Base-by-base conservation (phyloP, 331 rosid genomes). In the Ulmus americana region DNA sequence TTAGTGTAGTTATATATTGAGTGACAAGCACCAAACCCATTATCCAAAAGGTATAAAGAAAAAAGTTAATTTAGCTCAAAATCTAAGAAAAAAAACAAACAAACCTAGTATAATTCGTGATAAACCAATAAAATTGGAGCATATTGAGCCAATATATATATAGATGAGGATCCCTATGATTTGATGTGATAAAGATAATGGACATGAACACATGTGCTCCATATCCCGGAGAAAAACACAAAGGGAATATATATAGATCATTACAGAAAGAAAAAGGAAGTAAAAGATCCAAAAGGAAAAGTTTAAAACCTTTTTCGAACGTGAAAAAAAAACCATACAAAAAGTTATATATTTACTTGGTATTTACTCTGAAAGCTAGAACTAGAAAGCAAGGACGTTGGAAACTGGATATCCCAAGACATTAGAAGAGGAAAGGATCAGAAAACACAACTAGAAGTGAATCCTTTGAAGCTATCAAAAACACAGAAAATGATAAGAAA, bases 331-430 rank as follows among this genome's bases (percentile, higher is more conserved):
- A 8, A 13, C 54, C 11, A 8, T 12, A 9, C 20, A 7, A 22
- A 28, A 28, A 3, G 35, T 28, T 28, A 56, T 9, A 11, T 45
- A 53, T 10, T 41, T 45, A 20, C 39, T 10, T n/a, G 4, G 35
- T 28, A 28, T 28, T 28, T 28, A 28, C 35, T 2, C 11, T 49
- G 70, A 68, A 39, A 62, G 84, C 77, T 75, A 50, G 60, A 70
- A 75, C 52, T 52, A 77, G 83, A 75, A 75, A 77, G 74, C 59
- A 68, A 69, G 76, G 73, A 59, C 70, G 15, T 52, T 55, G 55
- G 68, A 68, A 49, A 46, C 47, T 39, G 74, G 64, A 61, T 62
- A 40, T 44, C 40, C 49, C 41, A 8, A 14, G 40, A 75, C n/a
- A 48, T 39, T n/a, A 53, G 58, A 62, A 70, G 22, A 65, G 64